Conservation (phyloP, 805 yeast genomes). For the Komagataella kurtzmanii region DNA sequence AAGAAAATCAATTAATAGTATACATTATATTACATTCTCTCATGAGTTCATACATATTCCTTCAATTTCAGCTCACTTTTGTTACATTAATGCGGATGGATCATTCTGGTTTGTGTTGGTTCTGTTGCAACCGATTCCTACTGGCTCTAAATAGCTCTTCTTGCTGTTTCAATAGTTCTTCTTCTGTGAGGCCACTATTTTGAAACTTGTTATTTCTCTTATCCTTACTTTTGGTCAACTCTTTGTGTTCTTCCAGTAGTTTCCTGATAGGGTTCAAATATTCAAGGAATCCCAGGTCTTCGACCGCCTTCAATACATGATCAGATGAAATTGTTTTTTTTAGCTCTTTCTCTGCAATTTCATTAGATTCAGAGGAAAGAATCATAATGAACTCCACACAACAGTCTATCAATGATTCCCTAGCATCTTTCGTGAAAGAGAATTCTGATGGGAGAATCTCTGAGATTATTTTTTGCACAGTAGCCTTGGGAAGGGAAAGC, state of each 20-base stretch:
- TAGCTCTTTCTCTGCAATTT: conserved; percentile 90
- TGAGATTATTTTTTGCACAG: conserved; percentile 87
- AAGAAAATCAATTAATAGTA: not conserved
- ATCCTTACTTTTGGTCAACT: conserved; percentile 76
- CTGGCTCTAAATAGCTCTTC: conserved; percentile 71
- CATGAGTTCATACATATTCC: not conserved
- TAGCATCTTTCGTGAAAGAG: conserved; percentile 81
- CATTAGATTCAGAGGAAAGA: conserved; percentile 84
- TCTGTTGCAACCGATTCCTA: conserved; percentile 18
- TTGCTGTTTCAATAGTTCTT: conserved; percentile 82
- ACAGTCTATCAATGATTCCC: conserved; percentile 92
- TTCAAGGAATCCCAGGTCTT: conserved; percentile 75
- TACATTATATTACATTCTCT: not conserved
- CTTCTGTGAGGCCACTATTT: conserved; percentile 84
- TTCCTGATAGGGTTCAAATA: conserved; percentile 74
- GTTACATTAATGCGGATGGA: not conserved
- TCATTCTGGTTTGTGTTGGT: not conserved
- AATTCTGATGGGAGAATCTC: conserved; percentile 85
- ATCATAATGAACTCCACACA: conserved; percentile 95
- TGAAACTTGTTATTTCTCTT: conserved; percentile 87
- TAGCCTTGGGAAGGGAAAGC: conserved; percentile 42
- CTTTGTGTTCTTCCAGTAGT: conserved; percentile 78
- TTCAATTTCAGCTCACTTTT: not conserved
- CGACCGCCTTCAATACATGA: conserved; percentile 83
- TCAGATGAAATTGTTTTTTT: conserved; percentile 95